Conservation (phyloP, 2,329 filamentous ascomycete species). For the Alternaria sp. region DNA sequence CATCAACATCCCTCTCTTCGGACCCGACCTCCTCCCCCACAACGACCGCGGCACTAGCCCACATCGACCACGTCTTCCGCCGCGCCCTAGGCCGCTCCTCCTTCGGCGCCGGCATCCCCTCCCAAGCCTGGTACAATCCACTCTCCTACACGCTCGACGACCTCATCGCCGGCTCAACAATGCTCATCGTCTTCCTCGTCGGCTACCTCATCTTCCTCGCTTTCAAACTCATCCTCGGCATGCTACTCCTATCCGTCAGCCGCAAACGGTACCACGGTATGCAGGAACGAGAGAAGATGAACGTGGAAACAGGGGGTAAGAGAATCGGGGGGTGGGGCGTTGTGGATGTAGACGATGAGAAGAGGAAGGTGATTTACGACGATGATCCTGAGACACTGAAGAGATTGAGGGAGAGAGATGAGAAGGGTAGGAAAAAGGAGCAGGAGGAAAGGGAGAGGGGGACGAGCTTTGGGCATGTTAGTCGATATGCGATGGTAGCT, state of each 20-base stretch:
- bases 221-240: constrained; percentile 82
- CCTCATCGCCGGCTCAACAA: constrained; percentile 76
- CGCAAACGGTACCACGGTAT: constrained; percentile 80
- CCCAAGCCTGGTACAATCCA: constrained; percentile 38
- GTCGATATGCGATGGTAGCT: constrained; percentile 91
- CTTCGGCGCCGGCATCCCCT: constrained; percentile 55
- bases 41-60: constrained; percentile 77
- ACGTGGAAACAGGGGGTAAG: constrained; percentile 71
- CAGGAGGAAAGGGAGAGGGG: constrained; percentile 56
- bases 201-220: constrained; percentile 85
- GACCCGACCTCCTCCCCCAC: constrained; percentile 69
- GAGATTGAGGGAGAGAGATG: constrained; percentile 65
- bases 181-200: constrained; percentile 83
- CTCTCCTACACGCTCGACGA: constrained; percentile 70
- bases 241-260: constrained; percentile 81
- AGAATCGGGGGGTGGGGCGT: constrained; percentile 82
- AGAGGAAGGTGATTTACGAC: constrained; percentile 82
- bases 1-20: constrained; percentile 69
- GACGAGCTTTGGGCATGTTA: constrained; percentile 70
- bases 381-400: constrained; percentile 78
- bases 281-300: constrained; percentile 68
- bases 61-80: constrained; percentile 78
- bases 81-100: constrained; percentile 77
- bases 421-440: constrained; percentile 67
- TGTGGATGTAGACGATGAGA: constrained; percentile 88